These are phyloP conservation scores for Cryptococcus neoformans DNA, from an alignment of 1,284 basidiomycete species.

Conservation along the genomic window DNA sequence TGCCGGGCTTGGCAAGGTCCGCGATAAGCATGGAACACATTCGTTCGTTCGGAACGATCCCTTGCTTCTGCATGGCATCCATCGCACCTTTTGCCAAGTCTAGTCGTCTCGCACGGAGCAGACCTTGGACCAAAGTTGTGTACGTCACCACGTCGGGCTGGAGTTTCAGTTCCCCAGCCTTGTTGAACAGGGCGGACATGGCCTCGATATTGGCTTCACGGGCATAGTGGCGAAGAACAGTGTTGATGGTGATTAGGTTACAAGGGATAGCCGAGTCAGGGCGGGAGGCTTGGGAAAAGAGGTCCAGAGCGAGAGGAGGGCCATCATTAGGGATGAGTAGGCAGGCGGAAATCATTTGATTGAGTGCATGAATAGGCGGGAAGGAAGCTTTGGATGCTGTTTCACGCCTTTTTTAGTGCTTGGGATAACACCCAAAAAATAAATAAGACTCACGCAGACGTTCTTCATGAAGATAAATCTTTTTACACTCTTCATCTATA, in stretches of 20 bases:
- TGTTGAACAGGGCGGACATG: conserved; percentile 60
- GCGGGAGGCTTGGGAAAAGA: conserved; percentile 33
- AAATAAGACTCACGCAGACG: conserved; percentile 12
- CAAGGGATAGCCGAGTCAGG: conserved; percentile 49
- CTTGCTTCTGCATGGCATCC: conserved; percentile 66
- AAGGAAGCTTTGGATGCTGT: conserved; percentile 15
- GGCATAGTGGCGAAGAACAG: conserved; percentile 64
- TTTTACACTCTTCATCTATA: conserved; percentile 25
- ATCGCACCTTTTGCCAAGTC: conserved; percentile 65
- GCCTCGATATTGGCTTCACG: conserved; percentile 59
- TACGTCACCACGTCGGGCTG: conserved; percentile 73
- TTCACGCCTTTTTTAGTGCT: background rate
- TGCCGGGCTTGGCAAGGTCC: conserved; percentile 60
- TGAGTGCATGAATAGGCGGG: conserved; percentile 40
- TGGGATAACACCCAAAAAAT: background rate
- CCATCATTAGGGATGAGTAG: conserved; percentile 32
- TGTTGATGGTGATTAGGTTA: conserved; percentile 74
- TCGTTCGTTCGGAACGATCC: conserved; percentile 66
- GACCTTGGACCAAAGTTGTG: conserved; percentile 70
- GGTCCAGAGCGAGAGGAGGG: conserved; percentile 26
- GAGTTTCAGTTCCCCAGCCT: conserved; percentile 56
- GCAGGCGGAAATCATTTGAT: conserved; percentile 40
- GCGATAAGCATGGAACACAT: conserved; percentile 72
- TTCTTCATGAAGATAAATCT: conserved; percentile 22
- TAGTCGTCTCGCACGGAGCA: conserved; percentile 63